Percentiles rank a stretch among this genome's conserved stretches.
Evolutionary conservation across 257 asterid genomes (phyloP).

Genomic region (Verbena officinalis): DNA sequence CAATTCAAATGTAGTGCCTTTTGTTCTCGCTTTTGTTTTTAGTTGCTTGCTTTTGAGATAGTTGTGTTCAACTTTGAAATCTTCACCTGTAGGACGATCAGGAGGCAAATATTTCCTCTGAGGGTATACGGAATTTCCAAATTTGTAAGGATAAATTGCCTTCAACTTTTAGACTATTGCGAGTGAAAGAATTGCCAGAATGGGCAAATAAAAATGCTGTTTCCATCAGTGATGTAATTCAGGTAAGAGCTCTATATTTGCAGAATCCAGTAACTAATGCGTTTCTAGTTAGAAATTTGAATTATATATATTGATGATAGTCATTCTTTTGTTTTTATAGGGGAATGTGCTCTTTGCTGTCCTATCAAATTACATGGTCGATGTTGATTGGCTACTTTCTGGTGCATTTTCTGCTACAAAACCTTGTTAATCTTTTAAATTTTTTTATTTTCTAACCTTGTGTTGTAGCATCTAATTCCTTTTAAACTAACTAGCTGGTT

Average conservation of each 20-base stretch:
- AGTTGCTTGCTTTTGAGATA: neutral
- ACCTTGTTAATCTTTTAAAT: neutral
- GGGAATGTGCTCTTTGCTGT: constrained; percentile 77
- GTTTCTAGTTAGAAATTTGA: constrained; percentile 12
- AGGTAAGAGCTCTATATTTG: constrained; percentile 44
- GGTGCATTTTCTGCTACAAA: constrained; percentile 49
- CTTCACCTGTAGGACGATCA: constrained; percentile 37
- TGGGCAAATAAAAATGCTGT: constrained; percentile 96
- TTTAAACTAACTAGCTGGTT: constrained; percentile 18
- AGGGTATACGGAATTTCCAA: constrained; percentile 55
- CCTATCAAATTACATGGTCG: constrained; percentile 96
- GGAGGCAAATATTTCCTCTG: constrained; percentile 34
- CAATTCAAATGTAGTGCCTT: constrained; percentile 36
- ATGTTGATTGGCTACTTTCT: constrained; percentile 91
- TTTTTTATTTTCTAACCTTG: neutral
- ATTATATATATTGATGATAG: constrained; percentile 14
- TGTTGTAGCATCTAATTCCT: constrained; percentile 15
- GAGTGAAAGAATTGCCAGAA: constrained; percentile 74
- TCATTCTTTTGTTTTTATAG: constrained; percentile 40
- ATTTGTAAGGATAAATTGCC: constrained; percentile 58
- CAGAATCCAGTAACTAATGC: neutral
- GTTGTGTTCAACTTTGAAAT: constrained; percentile 23
- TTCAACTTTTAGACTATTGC: constrained; percentile 63
- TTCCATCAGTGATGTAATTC: constrained; percentile 81
- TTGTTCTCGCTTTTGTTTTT: neutral